Base-by-base conservation (phyloP, 208 protist genomes). In the Sergeia podlipaevii region DNA sequence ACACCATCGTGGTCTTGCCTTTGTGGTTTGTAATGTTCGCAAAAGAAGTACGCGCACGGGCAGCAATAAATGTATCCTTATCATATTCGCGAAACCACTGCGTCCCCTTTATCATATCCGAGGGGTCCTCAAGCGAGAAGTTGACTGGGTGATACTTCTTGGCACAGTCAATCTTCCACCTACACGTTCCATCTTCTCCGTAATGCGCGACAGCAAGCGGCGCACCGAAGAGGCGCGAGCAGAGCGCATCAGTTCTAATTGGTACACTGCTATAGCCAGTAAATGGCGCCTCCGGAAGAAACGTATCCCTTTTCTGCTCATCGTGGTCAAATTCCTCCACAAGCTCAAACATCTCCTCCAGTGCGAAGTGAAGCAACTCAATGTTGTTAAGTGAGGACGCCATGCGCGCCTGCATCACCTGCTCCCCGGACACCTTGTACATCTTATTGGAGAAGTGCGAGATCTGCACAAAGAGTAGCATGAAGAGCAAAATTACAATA, bases 401-500 rank as follows among this genome's bases (percentile, higher is more conserved):
- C 8, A 70, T 51, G 34, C 72, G 58, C n/a, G 72, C 36, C 33
- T 56, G 53, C 18, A 79, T 73, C 5, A 53, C 39, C 26, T 80
- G 56, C 36, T 55, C 67, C 11, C 69, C 72, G 21, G 60, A 57
- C 3, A 23, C 38, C n/a, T 48, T 33, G n/a, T 84, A 46, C 41
- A 66, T 78, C 17, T 55, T 47, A n/a, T 76, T 81, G 15, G 77
- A 74, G 39, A 74, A 48, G 54, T 73, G 70, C 23, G 67, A 64
- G 54, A 87, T 76, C 65, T 82, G 74, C 24, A 77, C 45, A 72
- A 23, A 55, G 46, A 76, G 30, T 42, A 68, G 47, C 18, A 87
- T 60, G 36, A 90, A 75, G 4, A 81, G 37, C 17, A 70, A n/a
- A 39, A 89, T 72, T 29, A 86, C 66, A 27, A 83, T 56, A 10